Conservation (phyloP, 1,284 basidiomycete genomes). For the Wallemia ichthyophaga region DNA sequence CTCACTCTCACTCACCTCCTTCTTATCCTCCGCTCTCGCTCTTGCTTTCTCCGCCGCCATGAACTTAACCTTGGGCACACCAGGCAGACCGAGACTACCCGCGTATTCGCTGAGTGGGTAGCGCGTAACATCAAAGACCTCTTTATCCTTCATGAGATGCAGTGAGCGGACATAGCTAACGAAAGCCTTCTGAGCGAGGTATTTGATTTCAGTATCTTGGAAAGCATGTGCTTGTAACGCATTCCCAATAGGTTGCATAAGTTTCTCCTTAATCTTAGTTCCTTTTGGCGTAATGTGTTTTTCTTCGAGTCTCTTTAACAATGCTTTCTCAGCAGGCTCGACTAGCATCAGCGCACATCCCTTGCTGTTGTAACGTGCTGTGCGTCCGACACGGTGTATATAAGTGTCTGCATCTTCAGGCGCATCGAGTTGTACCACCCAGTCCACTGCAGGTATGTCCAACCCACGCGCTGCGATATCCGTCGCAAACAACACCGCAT, state of each 20-base stretch:
- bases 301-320: slow-evolving; percentile 35
- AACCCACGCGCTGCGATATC: slow-evolving; percentile 89
- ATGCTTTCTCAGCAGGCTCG: slow-evolving; percentile 65
- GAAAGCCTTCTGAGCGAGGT: slow-evolving; percentile 84
- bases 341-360: slow-evolving; percentile 65
- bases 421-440: slow-evolving; percentile 92
- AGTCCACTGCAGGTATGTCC: slow-evolving; percentile 88
- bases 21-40: slow-evolving; percentile 32
- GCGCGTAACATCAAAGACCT: slow-evolving; percentile 56
- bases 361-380: slow-evolving; percentile 68
- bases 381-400: slow-evolving; percentile 85
- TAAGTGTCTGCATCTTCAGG: slow-evolving; percentile 97
- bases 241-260: slow-evolving; percentile 55
- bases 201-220: slow-evolving; percentile 89
- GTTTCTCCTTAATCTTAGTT: slow-evolving; percentile 74
- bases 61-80: slow-evolving; percentile 87
- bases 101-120: slow-evolving; percentile 63
- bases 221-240: slow-evolving; percentile 81
- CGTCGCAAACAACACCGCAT: slow-evolving; percentile 70
- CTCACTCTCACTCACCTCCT: slow-evolving; percentile 9
- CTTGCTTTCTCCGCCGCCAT: slow-evolving; percentile 38
- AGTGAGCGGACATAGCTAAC: slow-evolving; percentile 85
- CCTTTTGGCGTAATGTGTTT: slow-evolving; percentile 46
- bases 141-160: slow-evolving; percentile 77
- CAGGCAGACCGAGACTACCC: slow-evolving; percentile 66